These are phyloP conservation scores for Arthroderma sp. DNA, from an alignment of 2,329 filamentous ascomycete species.

Conservation along the genomic window DNA sequence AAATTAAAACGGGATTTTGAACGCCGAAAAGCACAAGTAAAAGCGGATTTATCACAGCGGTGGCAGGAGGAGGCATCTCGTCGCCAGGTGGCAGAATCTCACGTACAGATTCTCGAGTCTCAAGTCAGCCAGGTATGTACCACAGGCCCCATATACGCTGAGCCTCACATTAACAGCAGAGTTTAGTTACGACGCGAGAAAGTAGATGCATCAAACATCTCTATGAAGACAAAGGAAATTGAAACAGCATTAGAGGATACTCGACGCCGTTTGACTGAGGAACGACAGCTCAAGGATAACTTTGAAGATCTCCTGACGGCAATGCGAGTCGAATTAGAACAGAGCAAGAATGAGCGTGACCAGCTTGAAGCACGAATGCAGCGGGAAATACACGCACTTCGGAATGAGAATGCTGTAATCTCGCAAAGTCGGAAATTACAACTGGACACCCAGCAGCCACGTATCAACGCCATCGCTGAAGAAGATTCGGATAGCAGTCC, in stretches of 20 bases:
- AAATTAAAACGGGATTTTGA: conserved; percentile 71
- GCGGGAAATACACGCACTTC: conserved; percentile 65
- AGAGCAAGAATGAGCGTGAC: conserved; percentile 74
- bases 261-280: conserved; percentile 67
- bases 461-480: conserved; percentile 50
- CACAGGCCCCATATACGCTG: neutral
- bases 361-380: conserved; percentile 65
- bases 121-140: conserved; percentile 51
- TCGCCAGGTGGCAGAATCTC: conserved; percentile 63
- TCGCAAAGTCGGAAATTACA: conserved; percentile 34
- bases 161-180: conserved; percentile 10
- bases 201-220: conserved; percentile 35
- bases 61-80: conserved; percentile 73
- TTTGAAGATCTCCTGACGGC: conserved; percentile 84
- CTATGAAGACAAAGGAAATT: conserved; percentile 58
- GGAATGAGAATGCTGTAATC: conserved; percentile 29
- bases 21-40: conserved; percentile 79
- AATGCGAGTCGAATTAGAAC: conserved; percentile 68
- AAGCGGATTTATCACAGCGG: conserved; percentile 71
- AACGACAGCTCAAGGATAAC: conserved; percentile 76
- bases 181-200: conserved; percentile 38
- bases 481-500: conserved; percentile 31
- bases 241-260: conserved; percentile 72
- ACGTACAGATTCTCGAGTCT: conserved; percentile 70
- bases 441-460: conserved; percentile 33